Evolutionary conservation across 805 yeast genomes (phyloP).

Genomic region (Saccharomycopsis sp.): DNA sequence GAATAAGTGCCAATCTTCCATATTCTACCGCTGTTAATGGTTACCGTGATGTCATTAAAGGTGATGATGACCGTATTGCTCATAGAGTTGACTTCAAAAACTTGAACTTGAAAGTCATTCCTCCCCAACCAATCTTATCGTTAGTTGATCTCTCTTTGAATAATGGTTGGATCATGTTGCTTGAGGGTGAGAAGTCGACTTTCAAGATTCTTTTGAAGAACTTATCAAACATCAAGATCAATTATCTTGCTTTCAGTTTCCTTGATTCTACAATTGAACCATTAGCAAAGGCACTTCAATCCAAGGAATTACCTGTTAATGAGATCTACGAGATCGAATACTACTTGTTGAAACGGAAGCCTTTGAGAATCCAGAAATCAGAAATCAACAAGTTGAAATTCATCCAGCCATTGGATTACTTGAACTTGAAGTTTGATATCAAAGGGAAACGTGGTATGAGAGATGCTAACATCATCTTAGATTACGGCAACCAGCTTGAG

Average conservation of each 20-base stretch:
- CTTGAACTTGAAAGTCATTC: slow-evolving; percentile 32
- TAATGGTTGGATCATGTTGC: slow-evolving; percentile 64
- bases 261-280: slow-evolving; percentile 71
- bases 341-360: slow-evolving; percentile 49
- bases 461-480: slow-evolving; percentile 56
- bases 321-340: slow-evolving; percentile 76
- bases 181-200: slow-evolving; percentile 64
- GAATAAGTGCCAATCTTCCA: slow-evolving; percentile 22
- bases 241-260: slow-evolving; percentile 53
- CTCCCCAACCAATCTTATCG: slow-evolving; percentile 56
- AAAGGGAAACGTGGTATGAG: slow-evolving; percentile 70
- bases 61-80: slow-evolving; percentile 16
- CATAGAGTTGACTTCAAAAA: slow-evolving; percentile 24
- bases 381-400: slow-evolving; percentile 23
- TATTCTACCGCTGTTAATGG: neutral
- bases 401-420: slow-evolving; percentile 32
- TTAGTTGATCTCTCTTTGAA: slow-evolving; percentile 45
- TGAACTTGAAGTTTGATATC: slow-evolving; percentile 49
- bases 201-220: slow-evolving; percentile 52
- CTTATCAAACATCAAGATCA: slow-evolving; percentile 48
- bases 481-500: slow-evolving; percentile 45
- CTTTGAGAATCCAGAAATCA: slow-evolving; percentile 40
- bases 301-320: slow-evolving; percentile 42
- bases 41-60: neutral
- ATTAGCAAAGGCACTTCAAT: slow-evolving; percentile 46